A percentile compares a stretch with the other conserved stretches of the same genome.
These are phyloP conservation scores for Capsicum rhomboideum DNA, from an alignment of 257 asterid genomes.

Conservation along the genomic window DNA sequence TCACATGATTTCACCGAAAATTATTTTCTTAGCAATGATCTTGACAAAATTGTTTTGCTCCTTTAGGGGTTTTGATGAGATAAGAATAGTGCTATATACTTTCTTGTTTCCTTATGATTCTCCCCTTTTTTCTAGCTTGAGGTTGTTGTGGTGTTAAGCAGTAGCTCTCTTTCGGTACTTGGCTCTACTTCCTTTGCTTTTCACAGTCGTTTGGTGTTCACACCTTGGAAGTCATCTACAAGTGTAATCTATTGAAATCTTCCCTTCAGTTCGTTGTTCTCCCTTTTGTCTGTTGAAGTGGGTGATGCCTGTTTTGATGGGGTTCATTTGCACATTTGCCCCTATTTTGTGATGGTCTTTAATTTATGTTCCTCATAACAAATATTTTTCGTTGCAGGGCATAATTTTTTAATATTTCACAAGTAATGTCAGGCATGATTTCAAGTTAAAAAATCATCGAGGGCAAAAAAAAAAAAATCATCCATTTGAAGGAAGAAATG, in stretches of 20 bases:
- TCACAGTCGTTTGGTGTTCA: no score
- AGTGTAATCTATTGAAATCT: slow-evolving; percentile 18
- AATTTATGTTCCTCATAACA: no score
- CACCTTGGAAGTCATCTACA: background rate
- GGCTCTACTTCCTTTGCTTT: slow-evolving; percentile 13
- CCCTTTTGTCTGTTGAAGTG: background rate
- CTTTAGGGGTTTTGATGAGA: background rate
- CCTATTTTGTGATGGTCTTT: background rate
- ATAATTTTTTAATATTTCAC: no score
- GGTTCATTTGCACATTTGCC: background rate
- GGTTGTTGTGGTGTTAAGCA: slow-evolving; percentile 23
- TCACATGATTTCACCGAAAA: slow-evolving; percentile 62
- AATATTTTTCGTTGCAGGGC: no score
- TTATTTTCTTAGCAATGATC: slow-evolving; percentile 59
- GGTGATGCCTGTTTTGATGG: background rate
- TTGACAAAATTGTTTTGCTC: slow-evolving; percentile 40
- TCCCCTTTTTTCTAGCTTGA: slow-evolving; percentile 1
- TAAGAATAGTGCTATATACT: slow-evolving; percentile 15
- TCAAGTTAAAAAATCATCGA: no score
- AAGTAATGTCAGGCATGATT: background rate
- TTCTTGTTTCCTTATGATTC: background rate
- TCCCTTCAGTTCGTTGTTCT: background rate
- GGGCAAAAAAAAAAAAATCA: no score
- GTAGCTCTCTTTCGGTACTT: slow-evolving; percentile 1
- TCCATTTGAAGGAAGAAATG: no score